Evolutionary conservation across 257 asterid genomes (phyloP), one percentile per base, ranked within the genome.

Genomic region (Solanum neorickii): DNA sequence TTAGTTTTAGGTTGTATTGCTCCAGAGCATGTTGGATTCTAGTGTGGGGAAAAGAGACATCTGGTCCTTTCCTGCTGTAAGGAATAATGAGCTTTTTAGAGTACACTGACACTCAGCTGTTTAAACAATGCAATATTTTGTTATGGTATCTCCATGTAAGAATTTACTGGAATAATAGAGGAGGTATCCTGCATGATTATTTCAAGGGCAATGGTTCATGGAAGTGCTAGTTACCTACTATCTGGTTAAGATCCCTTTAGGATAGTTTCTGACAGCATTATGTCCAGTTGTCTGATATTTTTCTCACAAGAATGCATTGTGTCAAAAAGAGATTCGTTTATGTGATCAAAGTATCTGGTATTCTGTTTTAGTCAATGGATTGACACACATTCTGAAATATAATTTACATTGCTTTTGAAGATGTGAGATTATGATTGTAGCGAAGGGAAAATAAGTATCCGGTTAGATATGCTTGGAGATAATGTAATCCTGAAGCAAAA

Each of bases 101-200:
- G 33, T 80, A 52, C 35, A 65, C 27, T 66, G 27, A 20, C n/a
- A 39, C 37, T 27, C 37, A 27, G 27, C 86, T 37, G 35, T 90
- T 87, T 44, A 13, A 12, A 37, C 47, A 27, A 27, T 23, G 35
- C 23, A 46, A 65, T 62, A 11, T 69, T 77, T 37, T 27, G 39
- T 52, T 37, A 31, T 87, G 91, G 88, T 8, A 84, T 52, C 39
- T 59, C 76, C 41, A 68, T 86, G 88, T 85, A 85, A 88, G 89
- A 87, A 82, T 35, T 42, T 27, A 42, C 60, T 88, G 78, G 83
- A 84, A 82, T 87, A 75, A 83, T 56, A 84, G 85, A 72, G 86
- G 88, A 62, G 80, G 72, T 41, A 6, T 59, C 74, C 35, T 88
- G 62, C 88, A 25, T 27, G 25, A 62, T 37, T 62, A 35, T 60